A percentile compares a stretch with the other conserved stretches of the same genome.
These are phyloP conservation scores for Carex cristatella DNA, from an alignment of 176 grass and related monocot species.

Conservation along the genomic window DNA sequence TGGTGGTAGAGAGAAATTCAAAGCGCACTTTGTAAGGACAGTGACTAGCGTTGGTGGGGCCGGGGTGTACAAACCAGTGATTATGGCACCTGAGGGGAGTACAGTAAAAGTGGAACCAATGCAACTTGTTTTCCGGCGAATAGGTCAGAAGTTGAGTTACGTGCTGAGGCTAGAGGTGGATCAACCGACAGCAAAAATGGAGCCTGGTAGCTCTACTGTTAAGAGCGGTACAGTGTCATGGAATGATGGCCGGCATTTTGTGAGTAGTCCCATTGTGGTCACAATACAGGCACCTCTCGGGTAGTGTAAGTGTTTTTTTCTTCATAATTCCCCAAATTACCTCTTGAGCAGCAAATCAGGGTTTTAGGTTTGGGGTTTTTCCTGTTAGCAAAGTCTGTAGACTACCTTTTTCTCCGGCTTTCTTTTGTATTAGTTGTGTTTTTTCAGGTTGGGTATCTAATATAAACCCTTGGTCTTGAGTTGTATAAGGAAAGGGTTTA, in stretches of 20 bases:
- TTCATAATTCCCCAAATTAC: background rate
- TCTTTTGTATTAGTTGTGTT: background rate
- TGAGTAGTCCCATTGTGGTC: constrained; percentile 58
- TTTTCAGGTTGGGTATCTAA: background rate
- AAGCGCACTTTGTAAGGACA: constrained; percentile 69
- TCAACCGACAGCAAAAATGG: constrained; percentile 40
- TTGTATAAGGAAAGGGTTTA: constrained; percentile 15
- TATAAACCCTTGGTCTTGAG: background rate
- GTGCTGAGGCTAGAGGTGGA: constrained; percentile 44
- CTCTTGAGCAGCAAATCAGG: background rate
- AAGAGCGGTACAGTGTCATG: constrained; percentile 65
- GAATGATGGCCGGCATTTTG: constrained; percentile 57
- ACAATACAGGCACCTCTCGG: constrained; percentile 73
- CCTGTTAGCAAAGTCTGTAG: constrained; percentile 3
- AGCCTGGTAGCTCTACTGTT: constrained; percentile 74
- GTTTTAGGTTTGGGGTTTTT: constrained; percentile 13
- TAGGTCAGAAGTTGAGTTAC: constrained; percentile 86
- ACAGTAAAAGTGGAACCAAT: constrained; percentile 60
- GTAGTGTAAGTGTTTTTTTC: constrained; percentile 18
- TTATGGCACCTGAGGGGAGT: constrained; percentile 49
- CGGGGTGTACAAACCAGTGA: constrained; percentile 33
- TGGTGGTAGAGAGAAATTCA: constrained; percentile 22
- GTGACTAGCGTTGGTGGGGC: constrained; percentile 62
- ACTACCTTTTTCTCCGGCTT: background rate
- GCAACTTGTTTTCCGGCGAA: constrained; percentile 57